Conservation (phyloP, 2,329 filamentous ascomycete species). For the Ceratocystis cacaofunesta region DNA sequence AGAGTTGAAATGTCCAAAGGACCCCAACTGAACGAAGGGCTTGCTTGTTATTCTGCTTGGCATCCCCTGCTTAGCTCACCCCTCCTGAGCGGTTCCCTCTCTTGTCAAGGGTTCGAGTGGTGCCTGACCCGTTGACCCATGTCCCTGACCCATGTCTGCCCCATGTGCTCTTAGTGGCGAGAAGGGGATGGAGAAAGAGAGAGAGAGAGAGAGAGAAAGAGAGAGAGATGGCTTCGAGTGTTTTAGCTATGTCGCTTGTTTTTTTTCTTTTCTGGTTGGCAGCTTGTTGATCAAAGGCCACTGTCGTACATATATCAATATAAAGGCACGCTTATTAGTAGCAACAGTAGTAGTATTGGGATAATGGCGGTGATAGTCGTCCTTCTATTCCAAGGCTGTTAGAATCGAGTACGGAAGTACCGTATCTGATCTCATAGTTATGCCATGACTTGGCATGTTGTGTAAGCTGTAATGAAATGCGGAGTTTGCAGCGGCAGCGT, state of each 20-base stretch:
- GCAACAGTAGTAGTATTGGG: too few species aligned
- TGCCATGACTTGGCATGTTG: too few species aligned
- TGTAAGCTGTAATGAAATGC: too few species aligned
- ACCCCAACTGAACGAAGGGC: neutral
- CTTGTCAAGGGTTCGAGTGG: neutral
- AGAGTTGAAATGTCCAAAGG: neutral
- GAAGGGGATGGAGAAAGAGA: neutral
- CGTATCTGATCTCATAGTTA: too few species aligned
- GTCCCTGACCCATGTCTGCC: neutral
- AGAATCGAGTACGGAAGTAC: too few species aligned
- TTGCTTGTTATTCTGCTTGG: neutral
- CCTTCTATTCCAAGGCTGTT: too few species aligned
- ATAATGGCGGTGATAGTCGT: too few species aligned
- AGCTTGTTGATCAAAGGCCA: neutral
- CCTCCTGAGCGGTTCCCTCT: constrained; percentile 2
- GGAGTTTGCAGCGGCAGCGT: neutral
- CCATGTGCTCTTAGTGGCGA: neutral
- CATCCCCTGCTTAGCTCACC: neutral
- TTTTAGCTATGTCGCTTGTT: neutral
- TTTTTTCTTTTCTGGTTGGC: neutral
- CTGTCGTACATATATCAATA: too few species aligned
- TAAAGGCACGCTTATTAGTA: too few species aligned
- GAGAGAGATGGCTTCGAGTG: neutral
- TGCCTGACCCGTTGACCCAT: neutral
- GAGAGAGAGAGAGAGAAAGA: too few species aligned